phyloP scores from a whole-genome alignment of 495 filamentous ascomycete species.

The Neurospora sp. region DNA sequence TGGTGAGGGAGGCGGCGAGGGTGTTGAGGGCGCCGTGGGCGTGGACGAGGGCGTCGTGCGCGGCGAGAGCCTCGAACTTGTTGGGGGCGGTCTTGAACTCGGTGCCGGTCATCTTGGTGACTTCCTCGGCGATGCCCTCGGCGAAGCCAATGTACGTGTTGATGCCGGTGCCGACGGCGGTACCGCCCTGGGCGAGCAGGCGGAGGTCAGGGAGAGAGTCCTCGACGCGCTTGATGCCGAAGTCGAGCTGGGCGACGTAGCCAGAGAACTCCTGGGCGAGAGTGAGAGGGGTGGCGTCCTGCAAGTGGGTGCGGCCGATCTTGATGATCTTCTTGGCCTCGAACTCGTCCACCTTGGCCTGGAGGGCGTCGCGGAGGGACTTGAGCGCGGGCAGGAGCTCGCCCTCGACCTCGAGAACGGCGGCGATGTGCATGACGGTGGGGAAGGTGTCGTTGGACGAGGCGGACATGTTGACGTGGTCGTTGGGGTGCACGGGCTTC shows the following conservation, averaged over 20 bases:
- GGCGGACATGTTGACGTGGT: constrained; percentile 98
- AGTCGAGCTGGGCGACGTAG: constrained; percentile 88
- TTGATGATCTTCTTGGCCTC: constrained; percentile 82
- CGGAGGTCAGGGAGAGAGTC: constrained; percentile 71
- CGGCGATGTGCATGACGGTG: constrained; percentile 98
- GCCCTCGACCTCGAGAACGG: constrained; percentile 84
- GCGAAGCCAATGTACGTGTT: constrained; percentile 97
- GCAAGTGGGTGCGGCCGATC: constrained; percentile 95
- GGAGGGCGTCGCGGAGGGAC: constrained; percentile 69
- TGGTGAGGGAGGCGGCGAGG: constrained; percentile 83
- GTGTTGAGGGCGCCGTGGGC: constrained; percentile 90
- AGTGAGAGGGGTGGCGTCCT: constrained; percentile 93
- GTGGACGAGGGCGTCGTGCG: constrained; percentile 93
- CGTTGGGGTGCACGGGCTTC: constrained; percentile 97
- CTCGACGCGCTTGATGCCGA: constrained; percentile 81
- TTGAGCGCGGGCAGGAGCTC: constrained; percentile 73
- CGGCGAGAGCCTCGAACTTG: constrained; percentile 98
- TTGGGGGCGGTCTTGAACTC: constrained; percentile 95
- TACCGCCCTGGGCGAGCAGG: constrained; percentile 88
- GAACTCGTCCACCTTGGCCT: constrained; percentile 85
- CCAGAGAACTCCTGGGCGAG: constrained; percentile 97
- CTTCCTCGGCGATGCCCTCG: constrained; percentile 80
- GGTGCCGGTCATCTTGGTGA: constrained; percentile 81
- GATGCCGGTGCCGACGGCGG: constrained; percentile 91
- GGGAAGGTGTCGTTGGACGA: constrained; percentile 99